Evolutionary conservation across 2,329 filamentous ascomycete genomes (phyloP), one percentile per base, ranked within the genome.

Genomic region (Aspergillus costaricaensis): DNA sequence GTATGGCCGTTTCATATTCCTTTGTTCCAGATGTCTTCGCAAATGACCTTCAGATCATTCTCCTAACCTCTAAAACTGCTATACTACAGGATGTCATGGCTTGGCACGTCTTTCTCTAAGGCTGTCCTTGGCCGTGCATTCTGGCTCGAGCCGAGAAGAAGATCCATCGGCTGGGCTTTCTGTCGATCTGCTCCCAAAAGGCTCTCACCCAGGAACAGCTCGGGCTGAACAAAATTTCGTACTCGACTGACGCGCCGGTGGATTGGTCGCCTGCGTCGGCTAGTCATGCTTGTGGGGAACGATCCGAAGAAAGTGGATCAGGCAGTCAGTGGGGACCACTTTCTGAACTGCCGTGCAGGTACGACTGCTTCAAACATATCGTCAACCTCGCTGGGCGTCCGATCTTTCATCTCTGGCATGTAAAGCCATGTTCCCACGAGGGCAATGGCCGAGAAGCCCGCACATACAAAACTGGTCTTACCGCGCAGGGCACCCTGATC

Each of bases 371-470:
- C 68, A 60, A 76, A 76, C 72, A 76, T 72, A 4, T 57, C 30
- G 68, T 85, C 82, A 59, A 86, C 81, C 65, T 85, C 81, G 39
- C 73, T 73, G 0, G 79, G 72, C 1, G 71, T 80, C 19, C 81
- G 70, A 4, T 80, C 80, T 69, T 81, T 82, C 73, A 84, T 85
- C 67, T 87, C 84, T 0, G 85, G 84, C 0, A 86, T 72, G 38
- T 75, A 73, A 10, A 77, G 71, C 73, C 76, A 86, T 0, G 79
- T 77, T 0, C 79, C 49, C 1, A 72, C 58, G 3, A 67, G 43
- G 1, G 64, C 72, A 0, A 77, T 2, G 0, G 75, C 5, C 62
- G 72, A 76, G n/a, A 75, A 63, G 0, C 65, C 77, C 10, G 70
- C 67, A 61, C 75, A 80, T 5, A 79, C 71, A 58, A 80, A 81